Evolutionary conservation across 345 rosid species (phyloP), one percentile per base, ranked within the genome.

Genomic region (Citrus sp.): DNA sequence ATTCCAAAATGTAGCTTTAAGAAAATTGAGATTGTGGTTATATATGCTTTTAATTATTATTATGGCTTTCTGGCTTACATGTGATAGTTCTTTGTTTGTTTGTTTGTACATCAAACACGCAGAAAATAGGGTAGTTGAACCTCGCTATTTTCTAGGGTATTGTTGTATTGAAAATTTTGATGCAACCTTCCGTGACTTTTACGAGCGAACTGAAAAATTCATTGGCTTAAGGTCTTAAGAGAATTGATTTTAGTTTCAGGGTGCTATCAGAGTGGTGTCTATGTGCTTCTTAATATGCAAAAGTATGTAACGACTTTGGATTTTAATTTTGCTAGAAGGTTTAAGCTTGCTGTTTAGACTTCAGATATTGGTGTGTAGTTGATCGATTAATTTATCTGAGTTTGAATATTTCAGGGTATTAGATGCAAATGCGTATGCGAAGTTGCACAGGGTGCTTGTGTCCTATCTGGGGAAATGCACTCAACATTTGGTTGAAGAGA

Each of bases 401-500:
- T 54, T 74, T 74, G 75, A 61, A 74, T 58, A 63, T 70, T 71
- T 58, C 72, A 96, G 98, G 87, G 85, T 79, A 40, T 80, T 92
- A 84, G 98, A 92, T 79, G 89, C 85, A 9, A 85, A 82, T 80
- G 82, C 70, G 28, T 77, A 80, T 79, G 97, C 89, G 75, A 92
- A 87, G 85, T 82, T 90, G 78, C 90, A 85, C 42, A 88, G 84
- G 71, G 80, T 82, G 75, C 87, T 92, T 51, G 85, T 88, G 59
- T 79, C 82, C 22, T 85, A 84, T 84, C 72, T 94, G 14, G 85
- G 88, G 25, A 91, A 82, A 81, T 88, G 94, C 72, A 70, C 87
- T 66, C 68, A 79, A 25, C 84, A 87, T 85, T 80, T 96, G 80
- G 80, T 87, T 64, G 90, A 85, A 60, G 93, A 89, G 84, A 79